Evolutionary conservation across 805 yeast species (phyloP).

Genomic region (Starmerella davenportii): DNA sequence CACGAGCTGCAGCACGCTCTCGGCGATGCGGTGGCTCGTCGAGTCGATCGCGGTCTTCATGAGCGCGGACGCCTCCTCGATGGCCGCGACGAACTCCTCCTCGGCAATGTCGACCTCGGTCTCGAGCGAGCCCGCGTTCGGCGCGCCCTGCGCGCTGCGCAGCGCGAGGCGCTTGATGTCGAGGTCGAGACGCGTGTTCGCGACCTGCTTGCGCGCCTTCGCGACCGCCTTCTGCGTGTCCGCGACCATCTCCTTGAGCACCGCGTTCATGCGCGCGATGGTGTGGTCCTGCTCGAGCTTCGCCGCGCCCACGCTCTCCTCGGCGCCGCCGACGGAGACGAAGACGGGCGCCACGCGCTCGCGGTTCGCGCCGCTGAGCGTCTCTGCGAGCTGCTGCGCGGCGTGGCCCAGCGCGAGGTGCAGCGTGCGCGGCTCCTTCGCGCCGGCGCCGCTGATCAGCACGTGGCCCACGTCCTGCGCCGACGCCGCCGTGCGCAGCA

Average conservation of each 20-base stretch:
- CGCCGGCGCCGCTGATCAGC: conserved; percentile 25
- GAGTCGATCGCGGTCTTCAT: conserved; percentile 66
- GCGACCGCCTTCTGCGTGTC: conserved; percentile 44
- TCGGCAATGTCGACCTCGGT: conserved; percentile 68
- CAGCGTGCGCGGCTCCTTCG: conserved; percentile 53
- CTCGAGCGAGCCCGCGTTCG: conserved; percentile 54
- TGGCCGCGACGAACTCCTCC: conserved; percentile 73
- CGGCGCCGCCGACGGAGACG: conserved; percentile 47
- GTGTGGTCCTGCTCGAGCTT: conserved; percentile 66
- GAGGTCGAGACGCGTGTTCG: conserved; percentile 57
- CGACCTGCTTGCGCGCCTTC: conserved; percentile 54
- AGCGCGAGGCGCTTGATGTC: conserved; percentile 51
- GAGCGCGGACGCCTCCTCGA: conserved; percentile 68
- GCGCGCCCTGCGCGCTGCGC: conserved; percentile 33
- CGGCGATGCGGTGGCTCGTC: conserved; percentile 38
- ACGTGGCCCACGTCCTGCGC: conserved; percentile 75
- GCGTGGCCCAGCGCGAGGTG: conserved; percentile 70
- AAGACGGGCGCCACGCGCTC: conserved; percentile 45
- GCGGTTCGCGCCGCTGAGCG: conserved; percentile 27
- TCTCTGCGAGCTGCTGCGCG: conserved; percentile 21
- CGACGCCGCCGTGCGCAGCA: conserved; percentile 50
- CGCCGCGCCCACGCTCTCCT: conserved; percentile 63
- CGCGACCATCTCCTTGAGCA: conserved; percentile 43
- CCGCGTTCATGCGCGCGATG: conserved; percentile 52
- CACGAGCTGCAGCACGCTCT: conserved; percentile 48